Percentiles rank a stretch among this genome's conserved stretches.
These are phyloP conservation scores for Tulasnella sp. DNA, from an alignment of 768 basidiomycete species.

Conservation along the genomic window DNA sequence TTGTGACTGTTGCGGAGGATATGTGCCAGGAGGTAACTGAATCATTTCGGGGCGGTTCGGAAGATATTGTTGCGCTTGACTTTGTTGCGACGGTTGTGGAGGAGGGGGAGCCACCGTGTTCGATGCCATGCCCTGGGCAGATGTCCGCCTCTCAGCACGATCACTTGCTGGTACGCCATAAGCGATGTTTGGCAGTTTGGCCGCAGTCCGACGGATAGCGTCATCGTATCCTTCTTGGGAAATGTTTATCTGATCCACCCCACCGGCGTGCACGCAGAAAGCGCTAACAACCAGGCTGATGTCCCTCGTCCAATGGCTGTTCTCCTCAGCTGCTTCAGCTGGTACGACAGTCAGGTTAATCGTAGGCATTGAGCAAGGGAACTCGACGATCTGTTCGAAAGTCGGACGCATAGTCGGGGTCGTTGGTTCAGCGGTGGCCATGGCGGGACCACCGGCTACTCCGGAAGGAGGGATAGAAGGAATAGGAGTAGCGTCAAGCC, in stretches of 20 bases:
- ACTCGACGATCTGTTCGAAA: conserved; percentile 75
- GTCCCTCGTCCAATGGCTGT: conserved; percentile 1
- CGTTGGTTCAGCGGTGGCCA: conserved; percentile 40
- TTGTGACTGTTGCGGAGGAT: neutral
- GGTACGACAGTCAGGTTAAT: conserved; percentile 84
- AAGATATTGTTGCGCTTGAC: neutral
- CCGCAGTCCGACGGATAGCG: conserved; percentile 42
- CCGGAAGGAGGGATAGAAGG: neutral
- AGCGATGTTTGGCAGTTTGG: conserved; percentile 37
- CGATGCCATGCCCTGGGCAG: neutral
- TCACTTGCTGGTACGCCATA: neutral
- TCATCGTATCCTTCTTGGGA: conserved; percentile 73
- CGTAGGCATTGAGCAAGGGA: conserved; percentile 68
- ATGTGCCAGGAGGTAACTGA: neutral
- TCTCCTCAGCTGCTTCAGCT: conserved; percentile 62
- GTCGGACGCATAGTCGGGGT: conserved; percentile 36
- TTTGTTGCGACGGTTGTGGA: neutral
- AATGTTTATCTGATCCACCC: conserved; percentile 78
- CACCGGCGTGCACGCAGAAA: conserved; percentile 80
- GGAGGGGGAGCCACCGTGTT: conserved; percentile 31
- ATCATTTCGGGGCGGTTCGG: neutral
- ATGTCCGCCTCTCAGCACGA: neutral
- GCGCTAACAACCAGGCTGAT: conserved; percentile 54
- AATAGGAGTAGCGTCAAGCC: conserved; percentile 50
- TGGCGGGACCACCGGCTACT: conserved; percentile 3